Evolutionary conservation across 305 asterid species (phyloP).

Genomic region (Fraxinus dipetala): DNA sequence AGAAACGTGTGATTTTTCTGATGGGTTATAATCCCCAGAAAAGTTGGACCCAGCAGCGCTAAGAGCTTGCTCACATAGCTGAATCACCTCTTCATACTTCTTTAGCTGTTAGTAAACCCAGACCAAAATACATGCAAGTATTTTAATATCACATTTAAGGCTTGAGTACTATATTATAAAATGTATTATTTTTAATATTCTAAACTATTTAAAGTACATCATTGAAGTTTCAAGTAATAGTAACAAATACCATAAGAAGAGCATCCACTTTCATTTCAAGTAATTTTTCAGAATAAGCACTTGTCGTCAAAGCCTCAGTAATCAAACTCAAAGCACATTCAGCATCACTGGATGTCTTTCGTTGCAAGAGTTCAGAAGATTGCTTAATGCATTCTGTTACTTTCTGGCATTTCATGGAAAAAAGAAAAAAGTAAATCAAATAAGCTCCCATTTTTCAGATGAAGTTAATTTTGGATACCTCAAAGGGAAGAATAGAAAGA

Average conservation of each 20-base stretch:
- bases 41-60: slow-evolving; percentile 45
- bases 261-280: slow-evolving; percentile 83
- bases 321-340: slow-evolving; percentile 62
- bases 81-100: slow-evolving; percentile 79
- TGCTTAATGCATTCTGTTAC: slow-evolving; percentile 58
- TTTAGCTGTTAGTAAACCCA: slow-evolving; percentile 56
- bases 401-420: slow-evolving; percentile 51
- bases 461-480: not conserved
- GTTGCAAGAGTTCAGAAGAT: slow-evolving; percentile 57
- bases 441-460: slow-evolving; percentile 14
- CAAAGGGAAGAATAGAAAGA: not conserved
- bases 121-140: slow-evolving; percentile 23
- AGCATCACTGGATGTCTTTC: slow-evolving; percentile 49
- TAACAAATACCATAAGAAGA: slow-evolving; percentile 70
- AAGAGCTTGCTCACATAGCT: slow-evolving; percentile 64
- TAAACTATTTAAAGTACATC: slow-evolving; percentile 7
- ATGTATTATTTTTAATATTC: not conserved
- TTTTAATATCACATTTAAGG: slow-evolving; percentile 13
- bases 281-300: slow-evolving; percentile 65
- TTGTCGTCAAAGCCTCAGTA: slow-evolving; percentile 68
- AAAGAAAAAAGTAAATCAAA: not conserved
- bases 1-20: slow-evolving; percentile 38
- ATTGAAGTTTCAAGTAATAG: slow-evolving; percentile 17
- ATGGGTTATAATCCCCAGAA: slow-evolving; percentile 33
- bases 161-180: not conserved